These are phyloP conservation scores for Erysimum cheiranthoides DNA, from an alignment of 345 rosid genomes.

Conservation along the genomic window DNA sequence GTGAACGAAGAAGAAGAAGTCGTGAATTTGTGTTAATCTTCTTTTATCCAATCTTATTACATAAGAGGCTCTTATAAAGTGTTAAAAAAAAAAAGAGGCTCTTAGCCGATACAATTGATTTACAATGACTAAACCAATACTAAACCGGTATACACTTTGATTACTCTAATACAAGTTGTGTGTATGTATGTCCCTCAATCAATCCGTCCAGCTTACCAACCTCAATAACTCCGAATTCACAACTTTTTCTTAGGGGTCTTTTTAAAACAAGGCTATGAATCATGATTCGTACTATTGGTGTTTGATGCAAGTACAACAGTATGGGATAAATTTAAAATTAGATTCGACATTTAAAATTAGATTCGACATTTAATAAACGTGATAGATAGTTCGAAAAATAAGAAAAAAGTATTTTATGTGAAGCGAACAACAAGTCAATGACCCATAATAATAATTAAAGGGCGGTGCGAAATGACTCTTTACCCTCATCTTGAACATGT, in stretches of 20 bases:
- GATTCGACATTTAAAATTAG: neutral
- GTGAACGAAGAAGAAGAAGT: too few species aligned
- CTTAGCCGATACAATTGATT: too few species aligned
- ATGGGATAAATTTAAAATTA: neutral
- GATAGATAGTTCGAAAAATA: neutral
- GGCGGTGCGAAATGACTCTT: neutral
- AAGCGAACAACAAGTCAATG: conserved; percentile 4
- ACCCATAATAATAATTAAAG: neutral
- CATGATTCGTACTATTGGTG: neutral
- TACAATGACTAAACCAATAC: too few species aligned
- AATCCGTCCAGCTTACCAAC: neutral
- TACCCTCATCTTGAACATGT: neutral
- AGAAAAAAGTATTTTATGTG: neutral
- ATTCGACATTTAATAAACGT: neutral
- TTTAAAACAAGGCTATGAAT: conserved; percentile 6
- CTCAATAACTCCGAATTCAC: conserved; percentile 4
- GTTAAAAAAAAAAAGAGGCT: too few species aligned
- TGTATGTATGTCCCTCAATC: neutral
- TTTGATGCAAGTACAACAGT: neutral
- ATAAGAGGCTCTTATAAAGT: too few species aligned
- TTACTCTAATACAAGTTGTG: neutral
- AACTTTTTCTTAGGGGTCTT: neutral
- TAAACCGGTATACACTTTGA: too few species aligned
- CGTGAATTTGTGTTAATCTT: too few species aligned
- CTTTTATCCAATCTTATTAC: too few species aligned